Evolutionary conservation across 805 yeast species (phyloP).

Genomic region (Metschnikowia gruessii): DNA sequence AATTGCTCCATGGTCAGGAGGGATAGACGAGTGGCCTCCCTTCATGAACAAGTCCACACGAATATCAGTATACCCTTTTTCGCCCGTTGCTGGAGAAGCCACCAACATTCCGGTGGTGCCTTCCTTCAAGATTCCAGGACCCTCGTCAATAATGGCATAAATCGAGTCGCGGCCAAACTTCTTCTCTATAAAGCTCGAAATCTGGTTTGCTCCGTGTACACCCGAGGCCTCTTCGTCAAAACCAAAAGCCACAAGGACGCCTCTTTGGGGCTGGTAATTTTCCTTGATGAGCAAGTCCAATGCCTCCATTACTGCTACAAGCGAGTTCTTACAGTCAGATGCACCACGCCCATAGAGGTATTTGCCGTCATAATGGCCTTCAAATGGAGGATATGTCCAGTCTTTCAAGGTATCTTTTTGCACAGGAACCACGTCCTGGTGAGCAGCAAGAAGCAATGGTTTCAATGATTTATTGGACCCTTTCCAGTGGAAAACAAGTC

Average conservation of each 20-base stretch:
- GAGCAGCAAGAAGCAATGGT: slow-evolving; percentile 19
- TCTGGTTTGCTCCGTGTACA: slow-evolving; percentile 11
- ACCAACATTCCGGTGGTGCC: slow-evolving; percentile 11
- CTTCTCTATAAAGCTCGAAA: slow-evolving; percentile 13
- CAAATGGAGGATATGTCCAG: slow-evolving; percentile 19
- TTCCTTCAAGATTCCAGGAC: slow-evolving; percentile 17
- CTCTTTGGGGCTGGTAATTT: slow-evolving; percentile 14
- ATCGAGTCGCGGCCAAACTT: slow-evolving; percentile 16
- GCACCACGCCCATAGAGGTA: slow-evolving; percentile 76
- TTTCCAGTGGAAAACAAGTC: slow-evolving; percentile 19
- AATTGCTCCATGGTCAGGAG: slow-evolving; percentile 78
- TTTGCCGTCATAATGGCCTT: slow-evolving; percentile 23
- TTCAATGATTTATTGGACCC: slow-evolving; percentile 16
- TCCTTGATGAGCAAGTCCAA: slow-evolving; percentile 15
- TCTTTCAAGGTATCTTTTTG: slow-evolving; percentile 17
- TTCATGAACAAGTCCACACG: slow-evolving; percentile 46
- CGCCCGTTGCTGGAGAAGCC: slow-evolving; percentile 19
- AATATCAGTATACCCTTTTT: slow-evolving; percentile 18
- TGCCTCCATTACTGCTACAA: slow-evolving; percentile 60
- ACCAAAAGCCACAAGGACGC: slow-evolving; percentile 18
- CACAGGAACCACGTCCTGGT: slow-evolving; percentile 20
- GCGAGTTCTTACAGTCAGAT: slow-evolving; percentile 67
- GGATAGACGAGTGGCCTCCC: slow-evolving; percentile 82
- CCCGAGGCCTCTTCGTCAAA: slow-evolving; percentile 23
- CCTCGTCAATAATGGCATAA: slow-evolving; percentile 21